These are phyloP conservation scores for Geranomyces michiganensis DNA, from an alignment of 192 early-diverging fungal species.

Conservation along the genomic window DNA sequence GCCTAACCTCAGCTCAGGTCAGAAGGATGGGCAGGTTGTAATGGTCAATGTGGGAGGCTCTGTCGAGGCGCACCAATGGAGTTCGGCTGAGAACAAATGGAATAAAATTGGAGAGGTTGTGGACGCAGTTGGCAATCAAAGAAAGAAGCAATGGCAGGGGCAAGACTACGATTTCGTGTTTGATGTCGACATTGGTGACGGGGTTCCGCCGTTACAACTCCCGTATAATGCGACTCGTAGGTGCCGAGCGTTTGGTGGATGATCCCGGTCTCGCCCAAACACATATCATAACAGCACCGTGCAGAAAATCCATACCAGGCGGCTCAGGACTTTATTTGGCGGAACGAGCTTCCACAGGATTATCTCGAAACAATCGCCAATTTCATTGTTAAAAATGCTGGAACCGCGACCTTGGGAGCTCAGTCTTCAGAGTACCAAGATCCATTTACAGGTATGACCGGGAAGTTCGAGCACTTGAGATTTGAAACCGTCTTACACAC, in stretches of 20 bases:
- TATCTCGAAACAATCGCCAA: constrained; percentile 93
- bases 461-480: constrained; percentile 4
- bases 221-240: constrained; percentile 86
- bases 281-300: not conserved
- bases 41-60: constrained; percentile 78
- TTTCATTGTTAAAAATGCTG: constrained; percentile 89
- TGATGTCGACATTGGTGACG: constrained; percentile 91
- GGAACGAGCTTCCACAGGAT: constrained; percentile 76
- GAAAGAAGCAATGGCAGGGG: constrained; percentile 82
- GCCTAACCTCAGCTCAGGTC: constrained; percentile 44
- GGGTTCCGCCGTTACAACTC: constrained; percentile 79
- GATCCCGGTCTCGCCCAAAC: not conserved
- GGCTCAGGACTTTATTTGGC: constrained; percentile 87
- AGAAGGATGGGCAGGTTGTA: constrained; percentile 82
- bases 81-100: constrained; percentile 64
- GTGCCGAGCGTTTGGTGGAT: not conserved
- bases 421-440: constrained; percentile 45
- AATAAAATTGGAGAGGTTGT: constrained; percentile 91
- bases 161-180: constrained; percentile 98
- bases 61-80: constrained; percentile 93
- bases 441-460: constrained; percentile 66
- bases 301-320: constrained; percentile 91
- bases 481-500: too few species aligned
- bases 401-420: constrained; percentile 60
- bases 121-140: constrained; percentile 74